These are phyloP conservation scores for Pichia insulana DNA, from an alignment of 805 yeast genomes.

Conservation along the genomic window DNA sequence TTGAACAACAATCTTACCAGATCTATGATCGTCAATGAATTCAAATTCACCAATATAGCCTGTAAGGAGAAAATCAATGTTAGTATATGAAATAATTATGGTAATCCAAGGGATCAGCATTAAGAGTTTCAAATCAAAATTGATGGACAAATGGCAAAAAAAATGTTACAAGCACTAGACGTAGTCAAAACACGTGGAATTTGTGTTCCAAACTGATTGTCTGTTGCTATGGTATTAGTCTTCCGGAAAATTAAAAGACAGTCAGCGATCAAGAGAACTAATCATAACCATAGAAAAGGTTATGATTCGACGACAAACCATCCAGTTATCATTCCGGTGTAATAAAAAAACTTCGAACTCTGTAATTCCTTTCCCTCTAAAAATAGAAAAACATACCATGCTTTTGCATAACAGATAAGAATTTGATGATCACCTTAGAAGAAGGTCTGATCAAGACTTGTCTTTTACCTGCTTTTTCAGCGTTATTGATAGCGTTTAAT, in stretches of 20 bases:
- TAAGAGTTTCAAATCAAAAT: not conserved
- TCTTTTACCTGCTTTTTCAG: conserved; percentile 99
- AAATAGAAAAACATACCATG: conserved; percentile 81
- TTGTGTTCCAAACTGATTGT: conserved; percentile 6
- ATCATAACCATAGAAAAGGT: conserved; percentile 17
- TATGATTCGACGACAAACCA: conserved; percentile 62
- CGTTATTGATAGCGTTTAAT: conserved; percentile 96
- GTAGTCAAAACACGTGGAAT: not conserved
- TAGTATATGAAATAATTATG: not conserved
- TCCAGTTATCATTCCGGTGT: conserved; percentile 98
- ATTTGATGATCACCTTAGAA: conserved; percentile 96
- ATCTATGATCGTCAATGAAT: conserved; percentile 98
- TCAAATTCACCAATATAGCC: conserved; percentile 96
- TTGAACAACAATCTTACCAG: conserved; percentile 95
- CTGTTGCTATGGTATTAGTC: conserved; percentile 30
- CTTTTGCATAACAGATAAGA: conserved; percentile 94
- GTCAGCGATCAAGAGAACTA: conserved; percentile 59
- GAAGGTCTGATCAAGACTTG: conserved; percentile 98
- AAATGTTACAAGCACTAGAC: conserved; percentile 5
- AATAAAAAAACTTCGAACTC: not conserved
- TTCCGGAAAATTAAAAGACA: conserved; percentile 98
- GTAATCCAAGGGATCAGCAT: conserved; percentile 5
- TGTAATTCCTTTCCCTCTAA: too few relatives aligned
- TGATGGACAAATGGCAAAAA: not conserved
- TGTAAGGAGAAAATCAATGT: conserved; percentile 24